Evolutionary conservation across 2,329 filamentous ascomycete species (phyloP), one percentile per base, ranked within the genome.

Genomic region (Phaeophleospora eucalypticola): DNA sequence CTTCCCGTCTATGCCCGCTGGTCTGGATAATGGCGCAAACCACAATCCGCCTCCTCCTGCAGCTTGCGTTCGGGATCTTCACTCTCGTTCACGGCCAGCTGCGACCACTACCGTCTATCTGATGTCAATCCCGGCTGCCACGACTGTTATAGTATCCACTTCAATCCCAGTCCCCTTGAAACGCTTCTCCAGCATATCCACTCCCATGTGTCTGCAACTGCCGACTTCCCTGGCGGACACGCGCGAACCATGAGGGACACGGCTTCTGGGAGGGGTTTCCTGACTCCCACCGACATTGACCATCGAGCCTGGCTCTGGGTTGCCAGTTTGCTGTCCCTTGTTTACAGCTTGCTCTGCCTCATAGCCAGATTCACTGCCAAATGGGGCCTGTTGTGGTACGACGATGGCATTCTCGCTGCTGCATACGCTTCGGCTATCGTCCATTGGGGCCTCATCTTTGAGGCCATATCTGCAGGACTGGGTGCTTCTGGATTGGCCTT

Each of bases 361-460:
- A 50, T 43, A 10, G 54, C 54, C 19, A 37, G 54, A 24, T 33
- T 51, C 10, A 43, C 41, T 3, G 48, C 44, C 4, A 57, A 57
- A 51, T 55, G 54, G 54, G 54, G 45, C 14, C 36, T 57, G 20
- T 42, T 57, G 16, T 57, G 54, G 54, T 55, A 41, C 38, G 54
- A 57, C 43, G 54, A 57, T 40, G 16, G 49, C 4, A 41, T 53
- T n/a, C 45, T 57, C 19, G 39, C 45, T 35, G 35, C 19, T 9
- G 48, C 45, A 16, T 56, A 56, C 40, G 12, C 51, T 33, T 36
- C 41, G n/a, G 51, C 45, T 10, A 19, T 52, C 9, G 46, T 51
- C 9, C 51, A 54, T 35, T 56, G 51, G 51, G 51, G 48, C 37
- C 29, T 54, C 18, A 42, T 54, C 14, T 56, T 54, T 24, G 41